Evolutionary conservation across 805 yeast genomes (phyloP).

Genomic region (Lipomyces lipofer): DNA sequence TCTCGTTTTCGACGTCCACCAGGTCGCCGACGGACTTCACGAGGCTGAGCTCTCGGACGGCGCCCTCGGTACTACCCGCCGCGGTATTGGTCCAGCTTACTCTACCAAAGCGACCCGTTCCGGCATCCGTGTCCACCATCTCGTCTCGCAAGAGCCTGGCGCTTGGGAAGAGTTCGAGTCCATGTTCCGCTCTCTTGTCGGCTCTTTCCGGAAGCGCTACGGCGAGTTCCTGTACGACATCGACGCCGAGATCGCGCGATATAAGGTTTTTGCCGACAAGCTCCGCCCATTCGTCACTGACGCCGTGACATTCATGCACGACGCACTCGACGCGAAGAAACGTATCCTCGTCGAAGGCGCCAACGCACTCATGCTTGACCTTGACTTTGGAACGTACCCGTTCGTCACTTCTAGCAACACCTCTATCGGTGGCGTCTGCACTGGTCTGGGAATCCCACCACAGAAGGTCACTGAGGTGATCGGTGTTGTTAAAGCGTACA

Average conservation of each 20-base stretch:
- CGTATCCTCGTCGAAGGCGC: conserved; percentile 96
- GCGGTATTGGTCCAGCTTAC: conserved; percentile 98
- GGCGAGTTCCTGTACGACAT: conserved; percentile 88
- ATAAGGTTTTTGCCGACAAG: conserved; percentile 69
- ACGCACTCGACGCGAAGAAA: conserved; percentile 76
- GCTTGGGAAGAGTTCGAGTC: conserved; percentile 91
- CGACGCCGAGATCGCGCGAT: conserved; percentile 75
- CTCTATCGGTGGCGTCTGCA: conserved; percentile 96
- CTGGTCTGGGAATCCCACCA: conserved; percentile 98
- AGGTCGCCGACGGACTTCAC: conserved; percentile 90
- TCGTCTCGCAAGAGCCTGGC: conserved; percentile 82
- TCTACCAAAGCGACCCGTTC: conserved; percentile 96
- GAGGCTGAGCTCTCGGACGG: conserved; percentile 84
- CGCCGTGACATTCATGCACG: conserved; percentile 71
- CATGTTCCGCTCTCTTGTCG: conserved; percentile 72
- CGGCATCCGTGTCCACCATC: conserved; percentile 94
- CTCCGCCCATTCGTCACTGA: conserved; percentile 92
- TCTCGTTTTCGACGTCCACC: conserved; percentile 96
- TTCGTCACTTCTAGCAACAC: conserved; percentile 94
- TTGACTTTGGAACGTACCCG: conserved; percentile 98
- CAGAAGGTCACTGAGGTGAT: conserved; percentile 71
- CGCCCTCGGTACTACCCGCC: conserved; percentile 96
- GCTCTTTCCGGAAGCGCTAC: conserved; percentile 82
- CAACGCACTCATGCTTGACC: conserved; percentile 94
- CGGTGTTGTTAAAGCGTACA: conserved; percentile 98